Base-by-base conservation (phyloP, 2,329 filamentous ascomycete genomes). In the Fusarium incarnatum region DNA sequence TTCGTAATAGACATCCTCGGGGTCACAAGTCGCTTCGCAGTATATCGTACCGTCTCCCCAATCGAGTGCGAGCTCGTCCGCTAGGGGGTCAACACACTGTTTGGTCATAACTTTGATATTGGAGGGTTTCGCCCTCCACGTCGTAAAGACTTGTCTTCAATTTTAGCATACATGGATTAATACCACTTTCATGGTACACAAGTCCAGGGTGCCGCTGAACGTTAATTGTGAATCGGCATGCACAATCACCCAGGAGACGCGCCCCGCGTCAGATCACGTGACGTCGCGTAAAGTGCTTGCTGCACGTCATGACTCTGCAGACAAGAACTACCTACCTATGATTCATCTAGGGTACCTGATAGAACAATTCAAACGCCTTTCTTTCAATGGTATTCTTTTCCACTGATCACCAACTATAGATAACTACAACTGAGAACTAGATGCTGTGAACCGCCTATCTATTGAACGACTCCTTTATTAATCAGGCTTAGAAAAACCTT, bases 1-100 rank as follows among this genome's bases (percentile, higher is more conserved):
- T 10, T 83, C 79, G 65, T 83, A 87, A 18, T 89, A 78, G 15
- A 88, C 78, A 42, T 88, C 87, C 56, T 83, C 79, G 4, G 81
- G 73, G 20, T 70, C 53, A 45, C 79, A 80, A 11, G 75, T 77
- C 3, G 82, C 78, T 54, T 86, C 82, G 73, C 82, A 86, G 70
- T 88, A 85, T 28, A 87, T 78, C 4, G 73, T 74, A 48, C 80
- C 78, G 54, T 79, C 68, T 27, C 59, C 70, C 75, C 77, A 77
- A 37, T 70, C 64, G 8, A 65, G 55, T 27, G 56, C 58, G 46
- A 66, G 56, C 60, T 68, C 56, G 32, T 64, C 67, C 5, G 45
- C 62, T 32, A 56, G 45, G 25, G 47, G 60, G 25, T 69, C 64
- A 54, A 40, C 49, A 54, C 41, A 54, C 48, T 63, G 56, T 8